These are phyloP conservation scores for Cryptococcus hybrid DNA, from an alignment of 1,284 basidiomycete species.

Conservation along the genomic window DNA sequence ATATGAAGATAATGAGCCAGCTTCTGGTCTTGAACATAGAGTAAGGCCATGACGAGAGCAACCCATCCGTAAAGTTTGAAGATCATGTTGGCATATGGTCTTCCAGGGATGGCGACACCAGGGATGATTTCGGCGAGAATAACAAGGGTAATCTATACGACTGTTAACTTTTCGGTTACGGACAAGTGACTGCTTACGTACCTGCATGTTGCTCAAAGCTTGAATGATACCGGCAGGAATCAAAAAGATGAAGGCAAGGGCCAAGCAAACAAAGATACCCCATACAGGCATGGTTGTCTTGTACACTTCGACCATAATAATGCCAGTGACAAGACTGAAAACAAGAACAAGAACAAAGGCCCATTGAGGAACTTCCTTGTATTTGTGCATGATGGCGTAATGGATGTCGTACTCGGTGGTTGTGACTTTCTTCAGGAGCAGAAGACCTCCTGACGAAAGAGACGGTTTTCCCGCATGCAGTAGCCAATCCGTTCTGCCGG, in stretches of 20 bases:
- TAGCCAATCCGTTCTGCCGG: not conserved
- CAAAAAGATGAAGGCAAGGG: slow-evolving; percentile 54
- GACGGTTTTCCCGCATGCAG: not conserved
- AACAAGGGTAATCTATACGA: slow-evolving; percentile 10
- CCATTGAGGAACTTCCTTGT: slow-evolving; percentile 71
- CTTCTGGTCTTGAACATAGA: slow-evolving; percentile 57
- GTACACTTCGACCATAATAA: slow-evolving; percentile 52
- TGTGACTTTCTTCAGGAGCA: not conserved
- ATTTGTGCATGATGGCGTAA: slow-evolving; percentile 64
- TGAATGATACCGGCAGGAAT: slow-evolving; percentile 59
- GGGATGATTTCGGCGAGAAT: slow-evolving; percentile 1
- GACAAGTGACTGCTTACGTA: not conserved
- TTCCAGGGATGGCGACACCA: slow-evolving; percentile 48
- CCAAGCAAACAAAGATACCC: slow-evolving; percentile 49
- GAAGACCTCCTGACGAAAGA: not conserved
- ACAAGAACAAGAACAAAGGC: slow-evolving; percentile 70
- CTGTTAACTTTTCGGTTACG: not conserved
- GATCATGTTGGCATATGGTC: slow-evolving; percentile 64
- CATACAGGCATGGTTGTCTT: slow-evolving; percentile 66
- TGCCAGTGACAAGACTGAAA: slow-evolving; percentile 54
- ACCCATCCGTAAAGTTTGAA: slow-evolving; percentile 52
- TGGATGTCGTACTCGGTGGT: slow-evolving; percentile 10
- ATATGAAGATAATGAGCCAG: slow-evolving; percentile 53
- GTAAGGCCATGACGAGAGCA: slow-evolving; percentile 48
- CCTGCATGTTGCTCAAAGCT: slow-evolving; percentile 51